These are phyloP conservation scores for Beverwykella pulmonaria DNA, from an alignment of 495 filamentous ascomycete species.

Conservation along the genomic window DNA sequence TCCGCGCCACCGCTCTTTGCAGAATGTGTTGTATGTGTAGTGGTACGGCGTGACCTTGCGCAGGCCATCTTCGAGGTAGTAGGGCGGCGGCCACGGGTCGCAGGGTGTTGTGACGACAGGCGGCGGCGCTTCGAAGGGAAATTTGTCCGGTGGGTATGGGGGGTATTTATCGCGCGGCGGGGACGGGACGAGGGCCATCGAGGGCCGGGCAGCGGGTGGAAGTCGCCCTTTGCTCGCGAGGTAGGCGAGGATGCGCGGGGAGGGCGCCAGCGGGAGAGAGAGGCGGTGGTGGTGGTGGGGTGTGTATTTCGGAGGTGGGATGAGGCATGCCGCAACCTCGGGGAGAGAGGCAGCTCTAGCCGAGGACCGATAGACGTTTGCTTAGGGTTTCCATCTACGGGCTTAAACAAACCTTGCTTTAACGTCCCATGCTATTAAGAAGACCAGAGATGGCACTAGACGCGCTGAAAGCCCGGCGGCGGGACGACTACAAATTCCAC, in stretches of 20 bases:
- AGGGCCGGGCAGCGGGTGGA: constrained; percentile 36
- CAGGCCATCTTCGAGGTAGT: constrained; percentile 77
- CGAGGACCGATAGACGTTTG: not conserved
- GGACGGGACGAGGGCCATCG: constrained; percentile 60
- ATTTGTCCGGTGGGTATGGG: constrained; percentile 24
- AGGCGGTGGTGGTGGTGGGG: not conserved
- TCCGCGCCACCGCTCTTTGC: constrained; percentile 86
- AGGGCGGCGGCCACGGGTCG: constrained; percentile 69
- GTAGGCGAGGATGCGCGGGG: constrained; percentile 60
- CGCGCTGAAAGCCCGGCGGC: constrained; percentile 63
- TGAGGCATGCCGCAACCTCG: not conserved
- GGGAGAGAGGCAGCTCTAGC: not conserved
- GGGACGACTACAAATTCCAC: constrained; percentile 76
- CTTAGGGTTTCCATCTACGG: no score
- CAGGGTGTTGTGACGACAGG: constrained; percentile 62
- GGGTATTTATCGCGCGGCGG: constrained; percentile 40
- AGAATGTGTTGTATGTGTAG: constrained; percentile 92
- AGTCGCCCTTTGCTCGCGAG: constrained; percentile 59
- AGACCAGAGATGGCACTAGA: constrained; percentile 37
- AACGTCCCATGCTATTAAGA: not conserved
- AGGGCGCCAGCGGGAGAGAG: constrained; percentile 57
- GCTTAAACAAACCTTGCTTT: not conserved
- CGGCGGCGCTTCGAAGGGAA: constrained; percentile 48
- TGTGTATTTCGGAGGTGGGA: not conserved
- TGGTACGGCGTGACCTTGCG: constrained; percentile 85